Base-by-base conservation (phyloP, 1,284 basidiomycete species). In the Meira miltonrushii region DNA sequence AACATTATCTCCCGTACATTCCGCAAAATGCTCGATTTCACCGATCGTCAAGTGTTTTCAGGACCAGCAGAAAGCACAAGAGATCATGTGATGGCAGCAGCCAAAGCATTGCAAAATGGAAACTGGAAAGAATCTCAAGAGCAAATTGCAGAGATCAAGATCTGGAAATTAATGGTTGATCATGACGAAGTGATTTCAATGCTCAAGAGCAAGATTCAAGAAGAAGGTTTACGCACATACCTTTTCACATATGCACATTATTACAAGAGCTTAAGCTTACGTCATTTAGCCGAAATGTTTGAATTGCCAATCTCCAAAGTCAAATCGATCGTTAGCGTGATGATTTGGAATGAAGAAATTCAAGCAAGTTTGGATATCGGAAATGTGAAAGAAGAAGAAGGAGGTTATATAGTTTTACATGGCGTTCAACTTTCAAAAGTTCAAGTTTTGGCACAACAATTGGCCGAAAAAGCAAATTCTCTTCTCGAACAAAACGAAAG, bases 11-110 rank as follows among this genome's bases (percentile, higher is more conserved):
- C 91, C 51, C 92, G 96, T 78, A 89, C 92, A 39, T 98, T 98
- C 86, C 86, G 94, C 55, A 85, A 94, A 48, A 82, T 97, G 71
- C 83, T 99, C 61, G 95, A 99, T 81, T 93, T 95, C 78, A 93
- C 94, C 3, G 95, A 98, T 78, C 86, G 93, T 46, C 93, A 97
- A 80, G 89, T 96, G 10, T 98, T 99, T 81, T 93, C 92, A 44
- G 95, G 95, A 15, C 95, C 95, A 2, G 95, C 95, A 33, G 95
- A 99, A 81, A 97, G 91, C 79, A 98, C 94, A 54, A 83, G 94
- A 46, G 95, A 99, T 79, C 94, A 98, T 79, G 94, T 99, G 79
- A 97, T 98, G 90, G 94, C 97, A 80, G 95, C 95, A 4, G 90
- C 89, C 80, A 95, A 93, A 81, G 93, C 95, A 4, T 81, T 98